Percentiles rank a stretch among this genome's conserved stretches.
Evolutionary conservation across 1,139 yeast genomes (phyloP).

Genomic region (Yamadazyma blattariae): DNA sequence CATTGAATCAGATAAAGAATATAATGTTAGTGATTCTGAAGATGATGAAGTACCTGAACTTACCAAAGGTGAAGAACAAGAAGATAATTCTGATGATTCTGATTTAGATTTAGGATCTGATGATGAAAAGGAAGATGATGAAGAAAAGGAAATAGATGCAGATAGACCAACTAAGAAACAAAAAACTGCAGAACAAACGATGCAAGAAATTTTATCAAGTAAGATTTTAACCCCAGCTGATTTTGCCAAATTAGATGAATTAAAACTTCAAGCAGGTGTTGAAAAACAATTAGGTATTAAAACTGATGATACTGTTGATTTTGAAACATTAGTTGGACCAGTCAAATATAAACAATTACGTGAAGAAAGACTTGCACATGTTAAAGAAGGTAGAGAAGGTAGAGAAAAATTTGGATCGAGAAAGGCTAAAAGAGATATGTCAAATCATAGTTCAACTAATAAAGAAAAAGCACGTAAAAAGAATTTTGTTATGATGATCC

Average conservation of each 20-base stretch:
- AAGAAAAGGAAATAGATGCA: slow-evolving; percentile 10
- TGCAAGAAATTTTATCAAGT: slow-evolving; percentile 64
- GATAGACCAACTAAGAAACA: slow-evolving; percentile 28
- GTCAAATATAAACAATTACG: slow-evolving; percentile 80
- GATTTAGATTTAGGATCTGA: slow-evolving; percentile 31
- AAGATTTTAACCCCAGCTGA: slow-evolving; percentile 95
- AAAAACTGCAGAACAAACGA: slow-evolving; percentile 39
- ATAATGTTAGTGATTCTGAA: slow-evolving; percentile 50
- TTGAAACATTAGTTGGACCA: slow-evolving; percentile 74
- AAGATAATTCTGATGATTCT: slow-evolving; percentile 49
- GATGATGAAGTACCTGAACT: slow-evolving; percentile 20
- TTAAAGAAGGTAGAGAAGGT: slow-evolving; percentile 89
- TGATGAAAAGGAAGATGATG: slow-evolving; percentile 19
- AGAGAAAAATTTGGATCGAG: slow-evolving; percentile 87
- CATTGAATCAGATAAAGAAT: slow-evolving; percentile 59
- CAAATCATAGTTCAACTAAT: slow-evolving; percentile 83
- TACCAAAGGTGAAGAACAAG: slow-evolving; percentile 11
- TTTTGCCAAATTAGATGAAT: slow-evolving; percentile 89
- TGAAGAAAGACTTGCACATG: slow-evolving; percentile 86
- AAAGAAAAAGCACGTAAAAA: slow-evolving; percentile 95
- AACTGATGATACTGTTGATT: slow-evolving; percentile 86
- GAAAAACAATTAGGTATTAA: slow-evolving; percentile 65
- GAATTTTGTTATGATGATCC: slow-evolving; percentile 98
- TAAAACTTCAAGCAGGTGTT: slow-evolving; percentile 79
- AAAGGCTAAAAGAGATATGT: slow-evolving; percentile 74